Percentiles rank a stretch among this genome's conserved stretches.
Evolutionary conservation across 176 grass and related monocot genomes (phyloP).

Genomic region (Metroxylon sagu): DNA sequence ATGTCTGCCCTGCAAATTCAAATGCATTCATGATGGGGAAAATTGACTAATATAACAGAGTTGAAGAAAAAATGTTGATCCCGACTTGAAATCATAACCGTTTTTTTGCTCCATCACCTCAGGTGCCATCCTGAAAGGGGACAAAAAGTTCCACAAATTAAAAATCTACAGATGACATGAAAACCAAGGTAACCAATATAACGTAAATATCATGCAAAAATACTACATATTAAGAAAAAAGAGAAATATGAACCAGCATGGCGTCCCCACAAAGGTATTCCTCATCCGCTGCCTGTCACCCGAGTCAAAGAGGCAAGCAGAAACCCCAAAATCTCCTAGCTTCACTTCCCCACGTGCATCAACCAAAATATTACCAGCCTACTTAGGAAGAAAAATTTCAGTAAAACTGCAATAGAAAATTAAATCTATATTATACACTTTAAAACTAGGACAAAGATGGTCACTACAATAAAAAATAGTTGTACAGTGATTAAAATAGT

Average conservation of each 20-base stretch:
- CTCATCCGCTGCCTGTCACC: constrained; percentile 78
- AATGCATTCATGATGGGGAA: constrained; percentile 4
- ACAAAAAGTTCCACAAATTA: too few species aligned
- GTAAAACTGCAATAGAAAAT: too few species aligned
- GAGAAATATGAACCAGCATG: constrained; percentile 60
- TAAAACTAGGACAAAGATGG: too few species aligned
- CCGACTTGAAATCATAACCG: constrained; percentile 95
- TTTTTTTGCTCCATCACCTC: constrained; percentile 87
- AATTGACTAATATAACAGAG: constrained; percentile 3
- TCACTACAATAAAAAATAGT: too few species aligned
- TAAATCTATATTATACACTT: too few species aligned
- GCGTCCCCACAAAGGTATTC: constrained; percentile 94
- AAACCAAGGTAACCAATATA: not conserved
- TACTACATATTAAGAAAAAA: not conserved
- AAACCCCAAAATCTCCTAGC: constrained; percentile 96
- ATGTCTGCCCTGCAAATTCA: constrained; percentile 82
- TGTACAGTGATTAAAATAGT: too few species aligned
- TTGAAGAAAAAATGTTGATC: constrained; percentile 12
- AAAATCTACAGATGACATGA: too few species aligned
- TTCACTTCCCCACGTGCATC: constrained; percentile 71
- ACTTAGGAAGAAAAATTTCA: constrained; percentile 1
- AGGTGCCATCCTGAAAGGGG: constrained; percentile 70
- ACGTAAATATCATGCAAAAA: not conserved
- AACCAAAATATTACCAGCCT: constrained; percentile 98
- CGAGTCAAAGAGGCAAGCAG: constrained; percentile 92